Percentiles rank a stretch among this genome's conserved stretches.
These are phyloP conservation scores for Bremia lactucae DNA, from an alignment of 352 stramenopile species.

Conservation along the genomic window DNA sequence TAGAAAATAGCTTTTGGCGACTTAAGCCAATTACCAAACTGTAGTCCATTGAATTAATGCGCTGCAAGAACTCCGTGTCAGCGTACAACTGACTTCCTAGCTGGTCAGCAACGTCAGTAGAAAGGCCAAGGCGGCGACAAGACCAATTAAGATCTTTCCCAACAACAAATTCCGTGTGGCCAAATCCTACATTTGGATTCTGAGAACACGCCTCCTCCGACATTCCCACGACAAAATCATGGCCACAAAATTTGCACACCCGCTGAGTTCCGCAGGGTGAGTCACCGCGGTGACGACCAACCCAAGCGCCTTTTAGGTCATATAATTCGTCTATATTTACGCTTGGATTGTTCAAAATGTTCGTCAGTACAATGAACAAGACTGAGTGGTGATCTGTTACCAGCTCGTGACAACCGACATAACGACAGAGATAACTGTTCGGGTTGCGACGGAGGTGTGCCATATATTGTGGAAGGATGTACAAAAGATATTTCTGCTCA, in stretches of 20 bases:
- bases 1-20: slow-evolving; percentile 32
- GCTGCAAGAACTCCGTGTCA: slow-evolving; percentile 88
- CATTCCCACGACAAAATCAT: slow-evolving; percentile 82
- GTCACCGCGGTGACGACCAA: slow-evolving; percentile 62
- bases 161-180: slow-evolving; percentile 69
- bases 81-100: slow-evolving; percentile 78
- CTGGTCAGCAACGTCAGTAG: slow-evolving; percentile 54
- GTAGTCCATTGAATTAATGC: slow-evolving; percentile 97
- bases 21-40: slow-evolving; percentile 90
- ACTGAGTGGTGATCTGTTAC: slow-evolving; percentile 81
- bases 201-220: slow-evolving; percentile 63
- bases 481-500: slow-evolving; percentile 75
- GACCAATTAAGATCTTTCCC: slow-evolving; percentile 86
- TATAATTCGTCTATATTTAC: slow-evolving; percentile 84
- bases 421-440: slow-evolving; percentile 82
- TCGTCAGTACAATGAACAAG: slow-evolving; percentile 82
- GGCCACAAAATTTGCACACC: slow-evolving; percentile 82
- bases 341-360: slow-evolving; percentile 79
- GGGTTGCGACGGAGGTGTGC: slow-evolving; percentile 66
- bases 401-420: slow-evolving; percentile 82
- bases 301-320: slow-evolving; percentile 87
- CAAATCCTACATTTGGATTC: slow-evolving; percentile 46
- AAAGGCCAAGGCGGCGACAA: slow-evolving; percentile 59
- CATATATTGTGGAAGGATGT: slow-evolving; percentile 85
- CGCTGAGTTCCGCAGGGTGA: slow-evolving; percentile 56